Conservation (phyloP, 2,329 filamentous ascomycete genomes). For the Aspergillus carbonarius region DNA sequence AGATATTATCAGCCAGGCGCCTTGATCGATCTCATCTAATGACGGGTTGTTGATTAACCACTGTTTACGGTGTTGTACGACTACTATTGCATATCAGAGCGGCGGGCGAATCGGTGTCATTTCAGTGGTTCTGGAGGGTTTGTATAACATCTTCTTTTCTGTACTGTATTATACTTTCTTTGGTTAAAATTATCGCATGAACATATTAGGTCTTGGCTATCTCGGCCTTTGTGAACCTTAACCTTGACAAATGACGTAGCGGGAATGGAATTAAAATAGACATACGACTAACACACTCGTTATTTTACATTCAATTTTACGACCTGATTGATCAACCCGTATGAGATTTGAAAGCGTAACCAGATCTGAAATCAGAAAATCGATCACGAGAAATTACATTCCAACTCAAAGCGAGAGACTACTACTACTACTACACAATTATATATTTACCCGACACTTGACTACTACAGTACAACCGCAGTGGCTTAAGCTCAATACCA, state of each 20-base stretch:
- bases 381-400: too few species aligned
- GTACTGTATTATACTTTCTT: background rate
- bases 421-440: too few species aligned
- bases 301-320: too few species aligned
- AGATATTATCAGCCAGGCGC: conserved; percentile 11
- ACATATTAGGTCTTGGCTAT: background rate
- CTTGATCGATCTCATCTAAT: background rate
- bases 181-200: background rate
- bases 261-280: too few species aligned
- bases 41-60: background rate
- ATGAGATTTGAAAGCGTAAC: too few species aligned
- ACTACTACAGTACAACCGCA: too few species aligned
- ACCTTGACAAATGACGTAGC: background rate
- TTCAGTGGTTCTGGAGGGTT: background rate
- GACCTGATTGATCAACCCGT: too few species aligned
- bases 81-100: background rate
- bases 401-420: too few species aligned
- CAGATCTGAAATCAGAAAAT: too few species aligned
- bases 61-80: background rate
- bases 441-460: too few species aligned
- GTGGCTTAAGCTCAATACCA: background rate
- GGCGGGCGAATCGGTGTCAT: background rate
- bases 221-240: background rate
- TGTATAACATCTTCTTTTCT: too few species aligned
- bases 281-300: too few species aligned